These are phyloP conservation scores for Skeletonema tropicum DNA, from an alignment of 108 stramenopile species.

Conservation along the genomic window DNA sequence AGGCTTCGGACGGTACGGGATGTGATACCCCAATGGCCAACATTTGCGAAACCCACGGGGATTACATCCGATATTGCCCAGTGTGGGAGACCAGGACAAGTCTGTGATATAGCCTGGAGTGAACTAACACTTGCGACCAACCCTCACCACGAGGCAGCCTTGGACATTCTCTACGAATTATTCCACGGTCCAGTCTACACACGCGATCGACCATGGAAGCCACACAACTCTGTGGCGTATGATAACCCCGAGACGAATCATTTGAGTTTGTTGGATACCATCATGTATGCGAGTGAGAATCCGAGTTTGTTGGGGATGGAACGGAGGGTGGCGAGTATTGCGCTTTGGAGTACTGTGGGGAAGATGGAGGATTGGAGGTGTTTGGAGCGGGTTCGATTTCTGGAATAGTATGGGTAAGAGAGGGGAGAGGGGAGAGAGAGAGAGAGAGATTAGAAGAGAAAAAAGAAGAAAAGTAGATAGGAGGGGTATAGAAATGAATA, in stretches of 20 bases:
- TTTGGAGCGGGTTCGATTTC: slow-evolving; percentile 39
- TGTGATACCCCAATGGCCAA: slow-evolving; percentile 43
- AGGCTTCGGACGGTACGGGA: slow-evolving; percentile 9
- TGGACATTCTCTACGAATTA: slow-evolving; percentile 44
- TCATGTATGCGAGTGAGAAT: slow-evolving; percentile 34
- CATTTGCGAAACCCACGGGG: slow-evolving; percentile 37
- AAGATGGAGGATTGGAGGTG: slow-evolving; percentile 57
- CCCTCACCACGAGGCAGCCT: slow-evolving; percentile 42
- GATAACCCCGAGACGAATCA: slow-evolving; percentile 52
- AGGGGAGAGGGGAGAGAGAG: slow-evolving; percentile 1
- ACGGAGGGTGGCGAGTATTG: slow-evolving; percentile 50
- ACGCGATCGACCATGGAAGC: slow-evolving; percentile 52
- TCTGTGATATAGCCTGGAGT: slow-evolving; percentile 56
- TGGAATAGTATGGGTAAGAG: neutral
- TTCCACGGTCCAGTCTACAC: slow-evolving; percentile 18
- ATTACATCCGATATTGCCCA: slow-evolving; percentile 49
- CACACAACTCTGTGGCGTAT: slow-evolving; percentile 55
- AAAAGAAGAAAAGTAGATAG: neutral
- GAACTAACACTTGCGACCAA: slow-evolving; percentile 48
- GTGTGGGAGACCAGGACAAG: slow-evolving; percentile 51
- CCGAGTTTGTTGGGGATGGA: slow-evolving; percentile 44
- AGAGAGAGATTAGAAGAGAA: neutral
- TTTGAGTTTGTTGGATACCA: slow-evolving; percentile 47
- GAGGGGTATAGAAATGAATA: too few relatives aligned
- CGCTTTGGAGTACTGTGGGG: slow-evolving; percentile 46